phyloP scores from a whole-genome alignment of 2,329 filamentous ascomycete species.

The Chaetomium strumarium region DNA sequence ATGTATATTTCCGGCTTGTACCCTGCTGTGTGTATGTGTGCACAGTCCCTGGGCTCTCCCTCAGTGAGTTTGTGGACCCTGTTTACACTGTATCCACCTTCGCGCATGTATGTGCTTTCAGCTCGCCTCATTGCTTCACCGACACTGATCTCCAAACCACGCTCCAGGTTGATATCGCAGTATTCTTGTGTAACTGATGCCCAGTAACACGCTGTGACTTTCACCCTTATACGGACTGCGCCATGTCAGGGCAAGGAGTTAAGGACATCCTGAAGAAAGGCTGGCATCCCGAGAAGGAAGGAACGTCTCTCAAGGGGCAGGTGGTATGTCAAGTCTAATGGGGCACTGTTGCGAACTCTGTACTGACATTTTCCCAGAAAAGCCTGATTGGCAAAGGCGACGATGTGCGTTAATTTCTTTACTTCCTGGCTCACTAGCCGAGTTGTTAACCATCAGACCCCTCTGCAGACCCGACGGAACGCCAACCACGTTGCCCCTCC shows the following conservation, averaged over 20 bases:
- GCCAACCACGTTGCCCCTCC: slow-evolving; percentile 47
- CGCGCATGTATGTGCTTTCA: too few relatives aligned
- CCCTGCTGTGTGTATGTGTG: too few relatives aligned
- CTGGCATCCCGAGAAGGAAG: slow-evolving; percentile 47
- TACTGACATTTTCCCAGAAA: slow-evolving; percentile 32
- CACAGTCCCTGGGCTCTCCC: too few relatives aligned
- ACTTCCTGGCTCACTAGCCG: not conserved
- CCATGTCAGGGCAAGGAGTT: slow-evolving; percentile 13
- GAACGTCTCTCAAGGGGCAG: slow-evolving; percentile 37
- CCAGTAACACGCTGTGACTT: not conserved
- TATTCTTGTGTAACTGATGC: too few relatives aligned
- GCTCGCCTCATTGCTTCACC: too few relatives aligned
- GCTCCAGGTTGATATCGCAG: too few relatives aligned
- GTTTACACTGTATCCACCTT: too few relatives aligned
- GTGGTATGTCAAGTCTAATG: slow-evolving; percentile 36
- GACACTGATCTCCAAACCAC: too few relatives aligned
- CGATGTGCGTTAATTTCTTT: slow-evolving; percentile 3
- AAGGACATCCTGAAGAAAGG: slow-evolving; percentile 46
- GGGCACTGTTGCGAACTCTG: too few relatives aligned
- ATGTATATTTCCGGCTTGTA: too few relatives aligned
- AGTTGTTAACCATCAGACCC: not conserved
- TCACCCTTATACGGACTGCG: not conserved
- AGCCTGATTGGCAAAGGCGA: slow-evolving; percentile 40
- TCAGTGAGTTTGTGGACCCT: too few relatives aligned
- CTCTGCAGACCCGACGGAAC: slow-evolving; percentile 22